Percentiles rank a stretch among this genome's conserved stretches.
phyloP scores from a whole-genome alignment of 257 asterid species.

The Penstemon barbatus region DNA sequence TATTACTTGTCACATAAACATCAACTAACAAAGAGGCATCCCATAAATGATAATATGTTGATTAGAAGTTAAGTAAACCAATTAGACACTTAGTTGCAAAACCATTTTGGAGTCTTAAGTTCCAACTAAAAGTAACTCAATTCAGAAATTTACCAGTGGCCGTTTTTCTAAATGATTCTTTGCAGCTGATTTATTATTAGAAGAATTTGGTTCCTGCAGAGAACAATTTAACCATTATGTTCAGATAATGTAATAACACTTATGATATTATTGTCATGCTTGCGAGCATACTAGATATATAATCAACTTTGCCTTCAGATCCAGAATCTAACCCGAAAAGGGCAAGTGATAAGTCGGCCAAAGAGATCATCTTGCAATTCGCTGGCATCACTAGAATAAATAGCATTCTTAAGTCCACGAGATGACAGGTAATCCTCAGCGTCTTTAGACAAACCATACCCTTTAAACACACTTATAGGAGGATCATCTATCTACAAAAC shows the following conservation, averaged over 20 bases:
- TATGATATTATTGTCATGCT: not conserved
- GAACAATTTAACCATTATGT: constrained; percentile 17
- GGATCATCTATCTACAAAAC: constrained; percentile 61
- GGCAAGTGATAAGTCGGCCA: constrained; percentile 75
- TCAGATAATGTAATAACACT: constrained; percentile 4
- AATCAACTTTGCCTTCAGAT: constrained; percentile 20
- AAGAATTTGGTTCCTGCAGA: constrained; percentile 71
- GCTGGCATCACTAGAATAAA: constrained; percentile 57
- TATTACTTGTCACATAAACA: no score
- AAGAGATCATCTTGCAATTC: constrained; percentile 76
- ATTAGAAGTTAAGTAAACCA: constrained; percentile 5
- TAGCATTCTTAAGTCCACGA: constrained; percentile 78
- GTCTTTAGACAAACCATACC: constrained; percentile 67
- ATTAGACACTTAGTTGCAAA: constrained; percentile 10
- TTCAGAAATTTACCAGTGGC: constrained; percentile 49
- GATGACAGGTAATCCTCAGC: constrained; percentile 80
- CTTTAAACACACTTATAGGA: constrained; percentile 70
- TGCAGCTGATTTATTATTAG: constrained; percentile 60
- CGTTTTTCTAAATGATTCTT: constrained; percentile 58
- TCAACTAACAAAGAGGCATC: no score
- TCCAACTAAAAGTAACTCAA: constrained; percentile 16
- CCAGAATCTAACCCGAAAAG: constrained; percentile 69
- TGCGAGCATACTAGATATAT: constrained; percentile 6
- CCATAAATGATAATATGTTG: no score
- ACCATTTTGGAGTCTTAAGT: not conserved